These are phyloP conservation scores for Phytophthora europaea DNA, from an alignment of 352 stramenopile genomes.

Conservation along the genomic window DNA sequence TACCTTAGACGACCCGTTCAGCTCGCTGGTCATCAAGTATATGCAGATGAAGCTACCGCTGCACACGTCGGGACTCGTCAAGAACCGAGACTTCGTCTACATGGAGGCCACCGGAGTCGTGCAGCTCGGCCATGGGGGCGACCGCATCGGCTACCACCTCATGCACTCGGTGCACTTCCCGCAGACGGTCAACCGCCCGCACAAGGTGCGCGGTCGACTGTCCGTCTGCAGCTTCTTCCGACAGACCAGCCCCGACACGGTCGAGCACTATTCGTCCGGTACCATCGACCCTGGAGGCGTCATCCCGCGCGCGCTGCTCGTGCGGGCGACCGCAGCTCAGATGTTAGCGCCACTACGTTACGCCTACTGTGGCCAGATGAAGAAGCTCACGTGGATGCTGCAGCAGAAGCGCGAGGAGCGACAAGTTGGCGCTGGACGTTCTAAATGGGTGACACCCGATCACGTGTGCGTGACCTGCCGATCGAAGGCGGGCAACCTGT, in stretches of 20 bases:
- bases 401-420: conserved; percentile 38
- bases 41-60: conserved; percentile 43
- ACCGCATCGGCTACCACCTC: conserved; percentile 68
- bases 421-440: neutral
- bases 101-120: conserved; percentile 60
- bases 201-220: conserved; percentile 39
- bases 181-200: conserved; percentile 26
- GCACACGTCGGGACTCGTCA: conserved; percentile 31
- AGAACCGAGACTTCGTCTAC: conserved; percentile 60
- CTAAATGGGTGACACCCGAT: conserved; percentile 3
- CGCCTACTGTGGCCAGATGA: conserved; percentile 51
- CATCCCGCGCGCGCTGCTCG: conserved; percentile 46
- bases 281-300: conserved; percentile 46
- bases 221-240: conserved; percentile 51
- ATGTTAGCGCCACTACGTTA: conserved; percentile 40
- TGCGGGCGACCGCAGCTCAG: conserved; percentile 24
- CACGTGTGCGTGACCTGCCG: conserved; percentile 39
- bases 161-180: conserved; percentile 69
- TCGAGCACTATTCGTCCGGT: conserved; percentile 49
- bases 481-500: conserved; percentile 33
- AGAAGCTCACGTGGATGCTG: conserved; percentile 52
- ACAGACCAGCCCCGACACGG: conserved; percentile 35
- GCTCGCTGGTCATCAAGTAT: conserved; percentile 51
- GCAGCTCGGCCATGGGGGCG: conserved; percentile 40
- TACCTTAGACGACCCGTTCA: conserved; percentile 62